These are phyloP conservation scores for Areca catechu DNA, from an alignment of 176 grass and related monocot genomes.

Conservation along the genomic window DNA sequence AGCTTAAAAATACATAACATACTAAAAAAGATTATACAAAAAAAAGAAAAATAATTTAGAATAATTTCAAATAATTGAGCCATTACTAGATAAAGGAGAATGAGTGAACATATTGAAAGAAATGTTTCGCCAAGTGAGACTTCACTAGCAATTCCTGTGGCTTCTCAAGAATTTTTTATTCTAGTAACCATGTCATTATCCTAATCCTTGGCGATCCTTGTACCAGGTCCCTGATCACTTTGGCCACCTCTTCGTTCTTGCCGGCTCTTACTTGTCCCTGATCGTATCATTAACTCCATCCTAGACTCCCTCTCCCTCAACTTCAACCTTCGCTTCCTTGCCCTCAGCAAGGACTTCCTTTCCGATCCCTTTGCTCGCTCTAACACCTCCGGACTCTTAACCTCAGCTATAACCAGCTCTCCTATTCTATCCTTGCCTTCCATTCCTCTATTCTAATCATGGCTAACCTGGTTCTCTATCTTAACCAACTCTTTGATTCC, in stretches of 20 bases:
- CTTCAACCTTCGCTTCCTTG: slow-evolving; percentile 49
- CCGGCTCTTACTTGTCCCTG: slow-evolving; percentile 73
- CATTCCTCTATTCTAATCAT: slow-evolving; percentile 35
- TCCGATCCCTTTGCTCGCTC: slow-evolving; percentile 46
- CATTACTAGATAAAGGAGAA: too few species aligned
- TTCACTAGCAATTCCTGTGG: slow-evolving; percentile 76
- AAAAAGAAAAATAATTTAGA: too few species aligned
- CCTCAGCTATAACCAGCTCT: slow-evolving; percentile 86
- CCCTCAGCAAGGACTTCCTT: slow-evolving; percentile 85
- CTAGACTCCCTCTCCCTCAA: slow-evolving; percentile 36
- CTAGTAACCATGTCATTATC: slow-evolving; percentile 40
- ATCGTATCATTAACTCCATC: slow-evolving; percentile 48
- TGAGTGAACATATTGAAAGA: too few species aligned
- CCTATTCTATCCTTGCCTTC: slow-evolving; percentile 40
- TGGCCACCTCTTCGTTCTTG: slow-evolving; percentile 44
- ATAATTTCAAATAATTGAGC: too few species aligned
- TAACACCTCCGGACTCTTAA: slow-evolving; percentile 70
- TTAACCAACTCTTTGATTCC: slow-evolving; percentile 55
- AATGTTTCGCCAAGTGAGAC: slow-evolving; percentile 55
- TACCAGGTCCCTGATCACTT: slow-evolving; percentile 57
- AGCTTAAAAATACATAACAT: too few species aligned
- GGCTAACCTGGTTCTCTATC: slow-evolving; percentile 72
- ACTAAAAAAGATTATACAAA: too few species aligned
- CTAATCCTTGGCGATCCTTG: slow-evolving; percentile 72
- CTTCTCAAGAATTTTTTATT: slow-evolving; percentile 63